Evolutionary conservation across 768 basidiomycete genomes (phyloP), one percentile per base, ranked within the genome.

Genomic region (Lactarius hatsudake): DNA sequence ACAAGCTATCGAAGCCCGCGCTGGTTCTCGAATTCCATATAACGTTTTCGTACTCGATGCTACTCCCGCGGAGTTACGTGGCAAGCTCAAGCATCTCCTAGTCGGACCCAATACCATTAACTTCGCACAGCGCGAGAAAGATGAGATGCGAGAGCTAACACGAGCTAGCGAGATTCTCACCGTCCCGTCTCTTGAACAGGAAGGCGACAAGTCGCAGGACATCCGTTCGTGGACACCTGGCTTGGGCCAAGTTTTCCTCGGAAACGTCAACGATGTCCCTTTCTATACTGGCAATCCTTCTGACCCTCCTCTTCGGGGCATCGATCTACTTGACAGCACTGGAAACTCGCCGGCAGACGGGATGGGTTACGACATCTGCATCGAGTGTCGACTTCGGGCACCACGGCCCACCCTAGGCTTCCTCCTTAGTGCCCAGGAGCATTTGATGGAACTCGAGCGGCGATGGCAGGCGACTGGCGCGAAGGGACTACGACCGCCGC

Each of bases 141-240:
- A 93, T 68, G 94, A 96, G 79, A 96, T 95, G 92, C 81, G 90
- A 15, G 90, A 91, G 73, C 79, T 96, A 63, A 96, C 94, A 0
- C 83, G 86, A 66, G 91, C 93, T 8, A 88, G 85, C 26, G 91
- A 93, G 78, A 93, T 96, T 62, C 79, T 89, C 70, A 82, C 81
- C 0, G 78, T 78, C 8, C 67, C 67, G 13, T 45, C 73, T 18
- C 40, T 42, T n/a, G 48, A 40, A 23, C 45, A 54, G 30, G 64
- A 48, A 26, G 51, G 23, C 63, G 71, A 78, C 56, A 79, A 77
- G 36, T 79, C 79, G 65, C 76, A 76, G 17, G 75, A 72, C 28
- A 77, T 80, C 65, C 76, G 77, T 8, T 77, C 79, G 15, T 61
- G 73, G 59, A 66, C 54, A 48, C 63, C 89, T 1, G 74, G 74